Evolutionary conservation across 202 grass and related monocot genomes (phyloP).

Genomic region (Setaria viridis): DNA sequence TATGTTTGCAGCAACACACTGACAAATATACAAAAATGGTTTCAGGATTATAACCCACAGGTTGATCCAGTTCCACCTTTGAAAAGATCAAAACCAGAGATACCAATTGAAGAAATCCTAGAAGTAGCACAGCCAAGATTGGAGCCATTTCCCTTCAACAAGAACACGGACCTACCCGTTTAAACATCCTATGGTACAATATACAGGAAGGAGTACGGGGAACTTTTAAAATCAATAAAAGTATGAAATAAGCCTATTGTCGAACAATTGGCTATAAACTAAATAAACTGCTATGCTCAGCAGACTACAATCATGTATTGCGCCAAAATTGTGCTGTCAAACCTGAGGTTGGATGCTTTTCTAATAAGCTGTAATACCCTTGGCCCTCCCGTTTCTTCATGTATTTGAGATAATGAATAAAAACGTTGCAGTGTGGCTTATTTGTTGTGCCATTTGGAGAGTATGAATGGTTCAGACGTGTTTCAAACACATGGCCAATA

Average conservation of each 20-base stretch:
- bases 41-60: conserved; percentile 63
- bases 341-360: conserved; percentile 15
- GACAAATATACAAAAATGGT: conserved; percentile 8
- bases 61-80: conserved; percentile 60
- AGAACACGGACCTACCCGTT: conserved; percentile 73
- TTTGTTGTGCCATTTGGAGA: not conserved
- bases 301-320: conserved; percentile 22
- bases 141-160: conserved; percentile 71
- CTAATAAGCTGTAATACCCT: conserved; percentile 17
- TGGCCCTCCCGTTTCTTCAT: not conserved
- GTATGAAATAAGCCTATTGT: conserved; percentile 14
- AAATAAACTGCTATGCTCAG: conserved; percentile 45
- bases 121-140: conserved; percentile 62
- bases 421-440: not conserved
- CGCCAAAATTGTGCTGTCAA: conserved; percentile 30
- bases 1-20: conserved; percentile 19
- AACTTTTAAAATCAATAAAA: conserved; percentile 7
- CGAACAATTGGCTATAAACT: conserved; percentile 13
- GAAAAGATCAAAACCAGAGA: conserved; percentile 75
- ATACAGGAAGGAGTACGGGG: not conserved
- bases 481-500: not conserved
- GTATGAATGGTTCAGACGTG: not conserved
- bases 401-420: conserved; percentile 43
- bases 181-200: conserved; percentile 23
- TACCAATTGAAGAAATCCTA: conserved; percentile 67